Conservation (phyloP, 352 stramenopile species). For the Phytophthora crassamura region DNA sequence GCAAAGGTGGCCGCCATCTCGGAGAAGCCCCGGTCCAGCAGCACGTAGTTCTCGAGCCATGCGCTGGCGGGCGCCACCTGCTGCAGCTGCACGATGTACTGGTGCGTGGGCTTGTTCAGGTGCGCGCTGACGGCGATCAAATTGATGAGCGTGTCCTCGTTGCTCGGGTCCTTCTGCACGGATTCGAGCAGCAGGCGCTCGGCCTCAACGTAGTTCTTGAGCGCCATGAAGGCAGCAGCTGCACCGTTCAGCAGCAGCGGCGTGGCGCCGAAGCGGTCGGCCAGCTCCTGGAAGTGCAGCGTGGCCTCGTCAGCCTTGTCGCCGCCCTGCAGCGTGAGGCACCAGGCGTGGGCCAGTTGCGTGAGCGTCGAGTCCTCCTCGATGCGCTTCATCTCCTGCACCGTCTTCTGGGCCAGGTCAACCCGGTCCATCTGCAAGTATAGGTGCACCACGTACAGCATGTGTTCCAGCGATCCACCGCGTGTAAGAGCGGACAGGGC, state of each 20-base stretch:
- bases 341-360: slow-evolving; percentile 93
- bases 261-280: slow-evolving; percentile 95
- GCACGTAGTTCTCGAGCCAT: slow-evolving; percentile 76
- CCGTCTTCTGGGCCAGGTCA: slow-evolving; percentile 92
- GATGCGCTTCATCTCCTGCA: slow-evolving; percentile 90
- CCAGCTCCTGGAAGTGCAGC: slow-evolving; percentile 93
- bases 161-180: slow-evolving; percentile 79
- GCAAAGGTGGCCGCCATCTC: slow-evolving; percentile 74
- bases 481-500: slow-evolving; percentile 93
- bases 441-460: slow-evolving; percentile 84
- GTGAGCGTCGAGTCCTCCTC: slow-evolving; percentile 98
- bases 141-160: slow-evolving; percentile 96
- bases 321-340: slow-evolving; percentile 82
- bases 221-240: slow-evolving; percentile 92
- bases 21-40: slow-evolving; percentile 73
- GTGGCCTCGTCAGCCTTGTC: slow-evolving; percentile 90
- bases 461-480: slow-evolving; percentile 94
- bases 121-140: slow-evolving; percentile 92
- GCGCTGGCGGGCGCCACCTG: slow-evolving; percentile 73
- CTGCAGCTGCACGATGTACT: slow-evolving; percentile 85
- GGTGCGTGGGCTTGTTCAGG: slow-evolving; percentile 84
- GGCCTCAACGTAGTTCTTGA: slow-evolving; percentile 91
- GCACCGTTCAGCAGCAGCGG: slow-evolving; percentile 93
- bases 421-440: slow-evolving; percentile 95
- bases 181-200: slow-evolving; percentile 91